phyloP scores from a whole-genome alignment of 2,329 filamentous ascomycete genomes.

The Trichoderma atroviride region DNA sequence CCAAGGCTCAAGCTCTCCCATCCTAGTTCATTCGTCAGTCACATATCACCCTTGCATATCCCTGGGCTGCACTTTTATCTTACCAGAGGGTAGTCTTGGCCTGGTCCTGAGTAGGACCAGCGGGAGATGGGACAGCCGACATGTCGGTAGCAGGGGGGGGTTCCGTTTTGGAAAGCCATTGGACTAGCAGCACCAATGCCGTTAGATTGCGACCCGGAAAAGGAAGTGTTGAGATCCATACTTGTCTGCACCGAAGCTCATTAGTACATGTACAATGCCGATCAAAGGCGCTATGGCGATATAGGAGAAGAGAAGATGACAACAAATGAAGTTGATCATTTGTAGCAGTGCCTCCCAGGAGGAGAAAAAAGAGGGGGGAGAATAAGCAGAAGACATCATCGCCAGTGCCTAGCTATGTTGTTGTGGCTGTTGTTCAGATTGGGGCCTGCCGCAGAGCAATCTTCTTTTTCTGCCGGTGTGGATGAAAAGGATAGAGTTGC shows the following conservation, averaged over 20 bases:
- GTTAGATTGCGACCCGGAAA: slow-evolving; percentile 38
- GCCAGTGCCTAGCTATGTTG: too few relatives aligned
- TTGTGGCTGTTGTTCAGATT: neutral
- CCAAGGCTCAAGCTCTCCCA: slow-evolving; percentile 98
- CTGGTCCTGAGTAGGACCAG: slow-evolving; percentile 46
- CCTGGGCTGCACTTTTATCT: slow-evolving; percentile 27
- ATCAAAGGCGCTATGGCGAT: neutral
- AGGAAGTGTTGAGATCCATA: slow-evolving; percentile 41
- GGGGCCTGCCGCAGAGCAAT: neutral
- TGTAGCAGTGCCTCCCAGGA: neutral
- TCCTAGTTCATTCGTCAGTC: slow-evolving; percentile 59
- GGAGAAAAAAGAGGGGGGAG: neutral
- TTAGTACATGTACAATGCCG: neutral
- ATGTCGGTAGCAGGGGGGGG: slow-evolving; percentile 44
- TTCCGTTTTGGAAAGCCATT: slow-evolving; percentile 46
- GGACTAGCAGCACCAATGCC: slow-evolving; percentile 38
- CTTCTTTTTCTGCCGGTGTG: too few relatives aligned
- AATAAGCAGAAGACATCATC: neutral
- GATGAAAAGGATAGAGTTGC: neutral
- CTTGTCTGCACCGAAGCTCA: slow-evolving; percentile 29
- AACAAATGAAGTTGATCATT: neutral
- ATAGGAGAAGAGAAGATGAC: neutral
- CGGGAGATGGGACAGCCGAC: slow-evolving; percentile 40
- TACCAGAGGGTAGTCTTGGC: slow-evolving; percentile 64
- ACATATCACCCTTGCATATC: neutral